Base-by-base conservation (phyloP, 164 flowering plant genomes). In the Euptelea pleiosperma region DNA sequence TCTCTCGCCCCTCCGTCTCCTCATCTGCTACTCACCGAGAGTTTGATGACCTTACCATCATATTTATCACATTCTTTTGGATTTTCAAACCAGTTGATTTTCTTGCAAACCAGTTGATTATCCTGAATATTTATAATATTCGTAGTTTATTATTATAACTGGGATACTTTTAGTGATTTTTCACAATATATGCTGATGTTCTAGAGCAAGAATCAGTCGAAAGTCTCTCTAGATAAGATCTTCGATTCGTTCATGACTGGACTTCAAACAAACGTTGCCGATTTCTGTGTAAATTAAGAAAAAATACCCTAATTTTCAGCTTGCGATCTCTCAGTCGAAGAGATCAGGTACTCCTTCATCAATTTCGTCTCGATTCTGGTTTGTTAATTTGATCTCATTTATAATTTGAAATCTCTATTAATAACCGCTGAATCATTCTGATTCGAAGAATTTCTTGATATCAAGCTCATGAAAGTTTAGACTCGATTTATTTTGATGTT, bases 131-230 rank as follows among this genome's bases (percentile, higher is more conserved):
- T n/a, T n/a, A n/a, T n/a, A n/a, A n/a, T n/a, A n/a, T n/a, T n/a
- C n/a, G n/a, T n/a, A n/a, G n/a, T n/a, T n/a, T n/a, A n/a, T n/a
- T n/a, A n/a, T n/a, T n/a, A n/a, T n/a, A n/a, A n/a, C n/a, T n/a
- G n/a, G n/a, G n/a, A n/a, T n/a, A n/a, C n/a, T n/a, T n/a, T n/a
- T n/a, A n/a, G n/a, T n/a, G n/a, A n/a, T n/a, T n/a, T n/a, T n/a
- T n/a, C n/a, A n/a, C n/a, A n/a, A n/a, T n/a, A n/a, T n/a, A n/a
- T n/a, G n/a, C n/a, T n/a, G n/a, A n/a, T n/a, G n/a, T n/a, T n/a
- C 51, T 30, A 25, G 31, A n/a, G n/a, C n/a, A n/a, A n/a, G n/a
- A 46, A 46, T 30, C 51, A 46, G 24, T 46, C 29, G 51, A 26
- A 46, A 24, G 22, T 46, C 51, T 46, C 29, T 46, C 24, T 46